phyloP scores from a whole-genome alignment of 768 basidiomycete genomes.

The Naganishia kalamii region DNA sequence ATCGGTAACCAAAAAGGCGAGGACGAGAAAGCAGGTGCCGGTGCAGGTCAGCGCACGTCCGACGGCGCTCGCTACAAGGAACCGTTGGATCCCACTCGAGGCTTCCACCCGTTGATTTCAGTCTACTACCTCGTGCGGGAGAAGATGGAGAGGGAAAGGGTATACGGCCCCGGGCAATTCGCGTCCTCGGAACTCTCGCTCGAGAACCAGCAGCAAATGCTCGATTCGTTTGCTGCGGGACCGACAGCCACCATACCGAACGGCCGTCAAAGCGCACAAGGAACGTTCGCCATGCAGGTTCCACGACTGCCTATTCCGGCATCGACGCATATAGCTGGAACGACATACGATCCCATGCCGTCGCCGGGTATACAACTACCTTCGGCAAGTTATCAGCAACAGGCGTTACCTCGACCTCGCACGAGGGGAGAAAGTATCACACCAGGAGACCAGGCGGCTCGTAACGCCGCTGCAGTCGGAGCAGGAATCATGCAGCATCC shows the following conservation, averaged over 20 bases:
- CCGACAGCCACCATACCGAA: neutral
- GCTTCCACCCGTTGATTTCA: slow-evolving; percentile 88
- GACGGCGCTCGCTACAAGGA: slow-evolving; percentile 47
- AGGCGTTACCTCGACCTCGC: slow-evolving; percentile 19
- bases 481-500: slow-evolving; percentile 47
- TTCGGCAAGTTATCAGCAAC: neutral
- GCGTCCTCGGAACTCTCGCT: slow-evolving; percentile 73
- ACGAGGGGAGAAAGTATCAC: slow-evolving; percentile 21
- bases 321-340: slow-evolving; percentile 70
- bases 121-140: slow-evolving; percentile 95
- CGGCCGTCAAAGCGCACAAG: slow-evolving; percentile 13
- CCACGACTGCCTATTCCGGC: slow-evolving; percentile 75
- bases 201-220: slow-evolving; percentile 23
- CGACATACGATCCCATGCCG: slow-evolving; percentile 63
- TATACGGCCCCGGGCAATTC: slow-evolving; percentile 90
- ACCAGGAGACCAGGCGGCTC: neutral
- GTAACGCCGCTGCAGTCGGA: neutral
- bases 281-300: slow-evolving; percentile 66
- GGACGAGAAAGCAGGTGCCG: slow-evolving; percentile 41
- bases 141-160: slow-evolving; percentile 86
- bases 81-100: slow-evolving; percentile 70
- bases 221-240: neutral
- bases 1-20: slow-evolving; percentile 24
- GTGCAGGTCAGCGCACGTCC: slow-evolving; percentile 52
- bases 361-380: slow-evolving; percentile 11